These are phyloP conservation scores for Leishmania turanica DNA, from an alignment of 208 protist species.

Conservation along the genomic window DNA sequence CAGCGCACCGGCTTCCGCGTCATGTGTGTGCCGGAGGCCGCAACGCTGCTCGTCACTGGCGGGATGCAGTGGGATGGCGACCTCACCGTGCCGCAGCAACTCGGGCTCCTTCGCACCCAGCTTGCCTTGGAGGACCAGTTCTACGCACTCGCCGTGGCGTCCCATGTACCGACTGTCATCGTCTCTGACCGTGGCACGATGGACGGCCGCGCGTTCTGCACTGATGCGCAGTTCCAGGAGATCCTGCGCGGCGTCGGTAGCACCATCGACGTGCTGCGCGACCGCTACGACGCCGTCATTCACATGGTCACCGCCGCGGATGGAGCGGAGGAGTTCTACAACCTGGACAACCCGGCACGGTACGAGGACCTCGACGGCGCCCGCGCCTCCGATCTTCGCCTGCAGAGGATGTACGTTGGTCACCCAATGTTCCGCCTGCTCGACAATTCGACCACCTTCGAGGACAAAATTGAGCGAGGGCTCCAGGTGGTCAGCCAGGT, in stretches of 20 bases:
- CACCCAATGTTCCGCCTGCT: constrained; percentile 73
- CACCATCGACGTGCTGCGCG: constrained; percentile 61
- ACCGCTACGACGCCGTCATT: constrained; percentile 86
- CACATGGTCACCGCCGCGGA: constrained; percentile 82
- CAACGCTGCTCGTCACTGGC: constrained; percentile 72
- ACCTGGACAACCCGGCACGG: constrained; percentile 76
- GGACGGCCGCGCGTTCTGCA: constrained; percentile 85
- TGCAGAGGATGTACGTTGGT: constrained; percentile 78
- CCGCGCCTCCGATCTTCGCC: constrained; percentile 72
- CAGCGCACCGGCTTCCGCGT: constrained; percentile 72
- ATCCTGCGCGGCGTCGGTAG: constrained; percentile 49
- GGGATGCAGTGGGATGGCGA: constrained; percentile 69
- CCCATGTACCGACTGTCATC: constrained; percentile 49
- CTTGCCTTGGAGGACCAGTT: constrained; percentile 81
- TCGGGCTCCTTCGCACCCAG: constrained; percentile 65
- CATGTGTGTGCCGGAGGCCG: constrained; percentile 82
- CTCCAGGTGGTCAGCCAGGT: constrained; percentile 66
- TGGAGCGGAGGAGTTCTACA: constrained; percentile 82
- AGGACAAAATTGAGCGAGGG: constrained; percentile 75
- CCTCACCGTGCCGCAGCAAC: constrained; percentile 60
- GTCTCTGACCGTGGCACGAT: constrained; percentile 86
- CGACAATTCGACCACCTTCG: constrained; percentile 79
- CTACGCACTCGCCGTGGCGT: constrained; percentile 58
- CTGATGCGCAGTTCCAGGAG: constrained; percentile 52
- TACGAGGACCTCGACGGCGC: constrained; percentile 83